Conservation (phyloP, 768 basidiomycete genomes). For the Rhodotorula diobovata region DNA sequence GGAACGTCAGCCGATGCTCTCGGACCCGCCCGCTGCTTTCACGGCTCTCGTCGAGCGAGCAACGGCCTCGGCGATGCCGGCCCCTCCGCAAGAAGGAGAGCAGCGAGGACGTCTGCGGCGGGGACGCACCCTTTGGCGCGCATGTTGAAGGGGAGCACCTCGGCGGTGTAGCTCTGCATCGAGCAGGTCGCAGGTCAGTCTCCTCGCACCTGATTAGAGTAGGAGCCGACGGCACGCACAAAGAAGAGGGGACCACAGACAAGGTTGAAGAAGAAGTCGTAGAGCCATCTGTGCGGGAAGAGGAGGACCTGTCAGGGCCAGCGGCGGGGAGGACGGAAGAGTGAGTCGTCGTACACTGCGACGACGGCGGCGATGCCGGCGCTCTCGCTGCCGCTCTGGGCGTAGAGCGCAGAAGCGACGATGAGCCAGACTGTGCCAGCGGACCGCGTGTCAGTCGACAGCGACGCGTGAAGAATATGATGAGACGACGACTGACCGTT, state of each 20-base stretch:
- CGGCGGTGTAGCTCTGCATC: constrained; percentile 23
- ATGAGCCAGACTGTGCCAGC: constrained; percentile 27
- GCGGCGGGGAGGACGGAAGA: not conserved
- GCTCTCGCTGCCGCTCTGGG: constrained; percentile 32
- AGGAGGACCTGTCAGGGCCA: not conserved
- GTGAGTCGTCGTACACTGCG: constrained; percentile 32
- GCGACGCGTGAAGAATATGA: not conserved
- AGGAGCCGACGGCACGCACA: constrained; percentile 11
- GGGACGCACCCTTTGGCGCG: constrained; percentile 30
- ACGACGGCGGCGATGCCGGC: constrained; percentile 43
- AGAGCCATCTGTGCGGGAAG: constrained; percentile 25
- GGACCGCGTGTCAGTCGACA: fast-evolving
- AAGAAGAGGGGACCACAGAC: constrained; percentile 31
- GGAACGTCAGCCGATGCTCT: not conserved
- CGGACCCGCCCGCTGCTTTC: too few relatives aligned
- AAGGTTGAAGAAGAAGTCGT: constrained; percentile 24
- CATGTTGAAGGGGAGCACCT: constrained; percentile 29
- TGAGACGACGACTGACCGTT: constrained; percentile 4
- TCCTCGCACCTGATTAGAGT: constrained; percentile 1
- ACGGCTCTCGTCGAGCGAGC: not conserved
- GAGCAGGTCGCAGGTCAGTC: constrained; percentile 6
- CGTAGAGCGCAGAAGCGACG: constrained; percentile 40
- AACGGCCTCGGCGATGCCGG: not conserved
- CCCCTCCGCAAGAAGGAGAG: too few relatives aligned
- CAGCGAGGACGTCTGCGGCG: constrained; percentile 7